Percentiles rank a stretch among this genome's conserved stretches.
phyloP scores from a whole-genome alignment of 2,329 filamentous ascomycete genomes.

The Ceratocystis albifundus region DNA sequence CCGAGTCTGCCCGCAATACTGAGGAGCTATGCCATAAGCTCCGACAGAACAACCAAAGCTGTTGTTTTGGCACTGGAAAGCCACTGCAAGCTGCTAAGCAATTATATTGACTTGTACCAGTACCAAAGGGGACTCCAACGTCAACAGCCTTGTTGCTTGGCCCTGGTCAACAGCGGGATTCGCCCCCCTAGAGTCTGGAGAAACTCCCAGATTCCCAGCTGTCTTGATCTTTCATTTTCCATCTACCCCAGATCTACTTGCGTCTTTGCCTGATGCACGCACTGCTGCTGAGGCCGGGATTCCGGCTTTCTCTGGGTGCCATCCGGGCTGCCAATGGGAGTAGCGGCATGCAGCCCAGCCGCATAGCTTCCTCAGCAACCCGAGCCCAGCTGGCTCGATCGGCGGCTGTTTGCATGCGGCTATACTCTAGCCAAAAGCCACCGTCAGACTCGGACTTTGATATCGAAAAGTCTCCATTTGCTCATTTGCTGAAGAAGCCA shows the following conservation, averaged over 20 bases:
- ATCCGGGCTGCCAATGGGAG: conserved; percentile 16
- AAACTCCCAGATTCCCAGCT: background rate
- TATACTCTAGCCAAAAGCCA: conserved; percentile 17
- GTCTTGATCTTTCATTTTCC: background rate
- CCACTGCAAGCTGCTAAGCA: background rate
- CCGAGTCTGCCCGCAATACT: background rate
- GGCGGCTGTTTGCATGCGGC: conserved; percentile 3
- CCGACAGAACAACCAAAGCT: background rate
- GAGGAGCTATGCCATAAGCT: conserved; percentile 7
- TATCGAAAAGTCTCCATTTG: conserved; percentile 21
- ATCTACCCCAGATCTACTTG: background rate
- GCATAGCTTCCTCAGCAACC: background rate
- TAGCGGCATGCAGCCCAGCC: conserved; percentile 4
- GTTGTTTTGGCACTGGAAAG: background rate
- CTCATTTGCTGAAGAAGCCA: conserved; percentile 19
- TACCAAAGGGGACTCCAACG: background rate
- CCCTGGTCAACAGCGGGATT: no score
- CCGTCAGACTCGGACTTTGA: conserved; percentile 16
- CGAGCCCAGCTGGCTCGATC: background rate
- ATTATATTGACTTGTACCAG: background rate
- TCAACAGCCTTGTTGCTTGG: background rate
- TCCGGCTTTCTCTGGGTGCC: conserved; percentile 18
- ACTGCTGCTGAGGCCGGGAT: conserved; percentile 18
- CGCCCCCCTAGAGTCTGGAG: no score
- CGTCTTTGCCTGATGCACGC: conserved; percentile 15